Conservation (phyloP, 2,329 filamentous ascomycete genomes). For the Fusarium sp. region DNA sequence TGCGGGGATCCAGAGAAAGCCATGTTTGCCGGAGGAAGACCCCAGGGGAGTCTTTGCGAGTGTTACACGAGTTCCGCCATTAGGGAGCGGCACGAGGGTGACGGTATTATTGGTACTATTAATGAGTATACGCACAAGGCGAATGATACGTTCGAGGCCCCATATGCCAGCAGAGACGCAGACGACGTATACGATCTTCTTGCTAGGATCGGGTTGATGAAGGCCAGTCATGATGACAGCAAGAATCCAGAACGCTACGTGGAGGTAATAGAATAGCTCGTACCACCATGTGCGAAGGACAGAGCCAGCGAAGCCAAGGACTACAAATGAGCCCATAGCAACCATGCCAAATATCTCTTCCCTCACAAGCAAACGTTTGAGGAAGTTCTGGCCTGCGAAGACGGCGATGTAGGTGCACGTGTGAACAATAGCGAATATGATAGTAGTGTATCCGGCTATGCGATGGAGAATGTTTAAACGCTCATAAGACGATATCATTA, state of each 20-base stretch:
- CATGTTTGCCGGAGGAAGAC: conserved; percentile 69
- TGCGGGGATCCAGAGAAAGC: conserved; percentile 73
- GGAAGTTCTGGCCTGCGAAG: conserved; percentile 53
- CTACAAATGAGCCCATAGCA: conserved; percentile 61
- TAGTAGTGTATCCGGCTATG: conserved; percentile 64
- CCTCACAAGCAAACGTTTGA: conserved; percentile 52
- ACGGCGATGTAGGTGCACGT: conserved; percentile 58
- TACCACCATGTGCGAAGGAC: conserved; percentile 64
- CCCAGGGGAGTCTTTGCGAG: conserved; percentile 63
- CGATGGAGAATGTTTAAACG: conserved; percentile 70
- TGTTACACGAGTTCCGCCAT: conserved; percentile 68
- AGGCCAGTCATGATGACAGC: conserved; percentile 63
- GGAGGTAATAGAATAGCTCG: conserved; percentile 68
- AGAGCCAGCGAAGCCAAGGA: conserved; percentile 59
- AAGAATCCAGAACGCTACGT: conserved; percentile 64
- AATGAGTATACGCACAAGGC: conserved; percentile 59
- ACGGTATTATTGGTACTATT: conserved; percentile 65
- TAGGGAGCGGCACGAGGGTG: conserved; percentile 65
- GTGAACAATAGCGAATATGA: conserved; percentile 63
- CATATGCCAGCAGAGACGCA: conserved; percentile 62
- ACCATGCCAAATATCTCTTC: conserved; percentile 64
- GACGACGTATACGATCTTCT: conserved; percentile 59
- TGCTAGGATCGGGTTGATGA: conserved; percentile 63
- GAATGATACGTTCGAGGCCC: conserved; percentile 64
- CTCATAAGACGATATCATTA: conserved; percentile 70